Percentiles rank a stretch among this genome's conserved stretches.
phyloP scores from a whole-genome alignment of 129 eudicot genomes.

The Arctium lappa region DNA sequence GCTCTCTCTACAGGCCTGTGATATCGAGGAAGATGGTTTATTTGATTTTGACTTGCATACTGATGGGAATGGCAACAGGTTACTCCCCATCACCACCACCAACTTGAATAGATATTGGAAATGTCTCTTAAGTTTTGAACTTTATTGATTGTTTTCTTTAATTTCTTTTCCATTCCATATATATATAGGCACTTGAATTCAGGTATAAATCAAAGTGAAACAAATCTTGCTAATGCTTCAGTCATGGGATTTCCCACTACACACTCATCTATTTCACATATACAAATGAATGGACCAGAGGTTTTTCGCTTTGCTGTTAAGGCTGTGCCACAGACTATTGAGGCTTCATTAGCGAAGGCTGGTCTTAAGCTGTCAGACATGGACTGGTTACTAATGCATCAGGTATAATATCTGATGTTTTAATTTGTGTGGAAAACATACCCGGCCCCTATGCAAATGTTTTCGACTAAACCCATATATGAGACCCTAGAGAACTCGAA shows the following conservation, averaged over 20 bases:
- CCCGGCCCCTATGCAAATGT: too few species aligned
- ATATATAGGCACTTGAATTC: conserved; percentile 55
- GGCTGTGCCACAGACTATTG: conserved; percentile 71
- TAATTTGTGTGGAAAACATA: background rate
- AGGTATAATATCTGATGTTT: conserved; percentile 33
- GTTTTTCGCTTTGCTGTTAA: conserved; percentile 76
- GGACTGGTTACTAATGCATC: conserved; percentile 88
- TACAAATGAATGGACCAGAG: conserved; percentile 86
- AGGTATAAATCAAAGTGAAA: conserved; percentile 30
- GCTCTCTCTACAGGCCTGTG: conserved; percentile 52
- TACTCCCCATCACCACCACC: background rate
- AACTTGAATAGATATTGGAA: background rate
- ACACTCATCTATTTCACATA: conserved; percentile 44
- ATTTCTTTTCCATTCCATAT: background rate
- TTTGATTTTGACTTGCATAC: conserved; percentile 79
- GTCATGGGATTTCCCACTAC: conserved; percentile 45
- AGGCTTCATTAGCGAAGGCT: conserved; percentile 62
- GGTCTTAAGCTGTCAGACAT: conserved; percentile 56
- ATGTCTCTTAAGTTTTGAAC: background rate
- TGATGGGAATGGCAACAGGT: conserved; percentile 75
- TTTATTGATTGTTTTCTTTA: background rate
- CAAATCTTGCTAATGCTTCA: conserved; percentile 36
- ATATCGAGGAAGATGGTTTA: conserved; percentile 66
- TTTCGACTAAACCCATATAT: too few species aligned
- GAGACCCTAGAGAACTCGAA: too few species aligned